Base-by-base conservation (phyloP, 306 rosid genomes). In the Carpinus viminea region DNA sequence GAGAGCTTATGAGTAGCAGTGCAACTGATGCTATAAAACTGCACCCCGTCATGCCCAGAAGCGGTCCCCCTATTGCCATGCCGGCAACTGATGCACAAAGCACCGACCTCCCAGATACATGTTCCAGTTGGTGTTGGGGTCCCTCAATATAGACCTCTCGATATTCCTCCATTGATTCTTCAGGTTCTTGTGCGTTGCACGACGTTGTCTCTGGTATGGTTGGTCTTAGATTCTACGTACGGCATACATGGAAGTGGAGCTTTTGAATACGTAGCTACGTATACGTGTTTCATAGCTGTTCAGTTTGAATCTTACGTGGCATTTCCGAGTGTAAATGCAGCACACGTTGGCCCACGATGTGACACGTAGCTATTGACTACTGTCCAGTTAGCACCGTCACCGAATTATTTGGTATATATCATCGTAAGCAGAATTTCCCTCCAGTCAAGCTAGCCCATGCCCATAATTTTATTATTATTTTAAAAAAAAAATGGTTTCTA, bases 1-100 rank as follows among this genome's bases (percentile, higher is more conserved):
- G 87, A 0, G 75, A 77, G 57, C 26, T 73, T 47, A 84, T 57
- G 2, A 84, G 66, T 9, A 84, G 36, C 9, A 81, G 82, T 12
- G 68, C 38, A 38, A 68, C 21, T 0, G 87, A 74, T 3, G 83
- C 87, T 70, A 77, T 21, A 47, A 84, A 51, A 66, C 75, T 73
- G n/a, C 81, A 75, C 46, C 80, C 80, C 80, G 77, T 77, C 83
- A 74, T 74, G 16, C 64, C 74, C 52, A 84, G 12, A 59, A 81
- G 80, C 2, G 80, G 68, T 20, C 72, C 80, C 74, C 80, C 79
- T 53, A 80, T 76, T 56, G 76, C 76, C 10, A 75, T 7, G 4
- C 75, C 81, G 2, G 21, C 65, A 20, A 68, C 41, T 38, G 70
- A 50, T 64, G 47, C 66, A 2, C 16, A 72, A 24, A 57, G 12